A percentile compares a stretch with the other conserved stretches of the same genome.
Evolutionary conservation across 148 eudicot genomes (phyloP).

Genomic region (Silene latifolia): DNA sequence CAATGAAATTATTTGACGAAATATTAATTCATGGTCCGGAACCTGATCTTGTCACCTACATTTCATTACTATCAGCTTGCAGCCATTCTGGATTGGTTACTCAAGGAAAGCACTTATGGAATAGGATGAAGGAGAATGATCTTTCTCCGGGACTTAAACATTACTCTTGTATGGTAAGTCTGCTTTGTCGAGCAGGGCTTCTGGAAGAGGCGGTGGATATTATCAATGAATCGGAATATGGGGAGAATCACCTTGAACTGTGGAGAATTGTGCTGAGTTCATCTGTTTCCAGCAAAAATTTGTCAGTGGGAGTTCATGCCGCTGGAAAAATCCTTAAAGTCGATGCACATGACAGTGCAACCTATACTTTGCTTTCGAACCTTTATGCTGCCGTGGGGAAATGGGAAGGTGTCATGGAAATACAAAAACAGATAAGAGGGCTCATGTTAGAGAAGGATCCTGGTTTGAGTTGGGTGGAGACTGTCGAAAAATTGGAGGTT

Average conservation of each 20-base stretch:
- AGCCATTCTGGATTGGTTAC: conserved; percentile 66
- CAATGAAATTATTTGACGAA: conserved; percentile 45
- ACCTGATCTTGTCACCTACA: conserved; percentile 67
- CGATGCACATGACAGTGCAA: conserved; percentile 52
- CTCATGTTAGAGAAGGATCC: conserved; percentile 58
- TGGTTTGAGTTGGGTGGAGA: conserved; percentile 77
- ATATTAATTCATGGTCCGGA: conserved; percentile 39
- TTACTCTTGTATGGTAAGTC: conserved; percentile 79
- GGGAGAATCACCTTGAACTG: conserved; percentile 37
- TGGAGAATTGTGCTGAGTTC: conserved; percentile 78
- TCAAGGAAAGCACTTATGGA: conserved; percentile 57
- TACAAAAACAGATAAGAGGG: conserved; percentile 50
- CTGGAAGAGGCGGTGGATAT: conserved; percentile 62
- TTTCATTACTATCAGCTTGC: conserved; percentile 70
- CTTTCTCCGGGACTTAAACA: conserved; percentile 57
- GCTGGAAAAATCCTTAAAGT: conserved; percentile 45
- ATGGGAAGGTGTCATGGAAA: conserved; percentile 65
- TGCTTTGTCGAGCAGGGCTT: conserved; percentile 75
- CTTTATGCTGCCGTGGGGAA: conserved; percentile 62
- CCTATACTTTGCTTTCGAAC: conserved; percentile 56
- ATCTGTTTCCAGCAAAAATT: conserved; percentile 45
- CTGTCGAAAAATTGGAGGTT: conserved; percentile 34
- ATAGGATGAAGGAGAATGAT: conserved; percentile 49
- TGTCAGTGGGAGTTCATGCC: conserved; percentile 46
- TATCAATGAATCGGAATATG: conserved; percentile 47